Percentiles rank a stretch among this genome's conserved stretches.
phyloP scores from a whole-genome alignment of 1,284 basidiomycete genomes.

The Chiua sp. region DNA sequence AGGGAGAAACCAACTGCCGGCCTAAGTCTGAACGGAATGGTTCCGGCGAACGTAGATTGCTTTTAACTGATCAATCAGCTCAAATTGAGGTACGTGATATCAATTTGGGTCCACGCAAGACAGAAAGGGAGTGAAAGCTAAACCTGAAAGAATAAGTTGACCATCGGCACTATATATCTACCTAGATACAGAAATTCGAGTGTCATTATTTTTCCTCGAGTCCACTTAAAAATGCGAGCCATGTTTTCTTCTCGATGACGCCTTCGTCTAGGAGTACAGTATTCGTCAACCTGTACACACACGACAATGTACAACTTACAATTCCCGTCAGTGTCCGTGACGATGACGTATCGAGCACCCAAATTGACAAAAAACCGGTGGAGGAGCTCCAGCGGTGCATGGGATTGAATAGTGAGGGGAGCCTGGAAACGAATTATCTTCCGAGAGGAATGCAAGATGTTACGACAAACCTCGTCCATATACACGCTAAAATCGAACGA shows the following conservation, averaged over 20 bases:
- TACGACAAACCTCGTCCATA: slow-evolving; percentile 78
- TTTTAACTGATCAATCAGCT: no score
- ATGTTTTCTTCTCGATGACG: slow-evolving; percentile 92
- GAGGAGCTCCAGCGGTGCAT: slow-evolving; percentile 88
- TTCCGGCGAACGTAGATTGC: no score
- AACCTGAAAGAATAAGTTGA: no score
- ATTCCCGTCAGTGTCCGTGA: slow-evolving; percentile 82
- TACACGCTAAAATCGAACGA: slow-evolving; percentile 88
- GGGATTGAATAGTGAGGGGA: slow-evolving; percentile 81
- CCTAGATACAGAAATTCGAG: neutral
- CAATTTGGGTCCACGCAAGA: no score
- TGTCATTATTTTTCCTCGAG: slow-evolving; percentile 60
- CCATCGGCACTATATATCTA: neutral
- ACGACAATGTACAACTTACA: slow-evolving; percentile 57
- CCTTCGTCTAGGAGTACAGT: slow-evolving; percentile 70
- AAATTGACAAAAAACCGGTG: slow-evolving; percentile 94
- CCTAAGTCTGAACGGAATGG: no score
- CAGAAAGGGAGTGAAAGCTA: no score
- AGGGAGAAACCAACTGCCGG: no score
- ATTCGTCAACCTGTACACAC: slow-evolving; percentile 1
- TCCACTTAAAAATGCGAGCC: slow-evolving; percentile 82
- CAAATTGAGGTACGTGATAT: no score
- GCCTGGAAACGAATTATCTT: slow-evolving; percentile 53
- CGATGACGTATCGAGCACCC: slow-evolving; percentile 88
- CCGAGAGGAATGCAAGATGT: neutral